phyloP scores from a whole-genome alignment of 2,329 filamentous ascomycete species.

The Laburnicola sp. region DNA sequence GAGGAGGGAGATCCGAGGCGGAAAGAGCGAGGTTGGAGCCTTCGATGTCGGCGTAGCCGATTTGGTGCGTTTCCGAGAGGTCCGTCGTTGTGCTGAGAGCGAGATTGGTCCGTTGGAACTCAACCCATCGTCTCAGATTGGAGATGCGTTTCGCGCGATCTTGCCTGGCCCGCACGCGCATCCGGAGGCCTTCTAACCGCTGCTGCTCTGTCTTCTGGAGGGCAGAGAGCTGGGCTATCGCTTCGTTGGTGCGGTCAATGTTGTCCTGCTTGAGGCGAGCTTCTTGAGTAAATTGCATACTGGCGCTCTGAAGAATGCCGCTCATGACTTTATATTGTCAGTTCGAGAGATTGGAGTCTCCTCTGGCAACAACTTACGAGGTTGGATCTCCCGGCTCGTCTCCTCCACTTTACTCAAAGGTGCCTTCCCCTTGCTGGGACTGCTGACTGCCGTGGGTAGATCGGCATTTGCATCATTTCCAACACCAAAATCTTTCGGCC shows the following conservation, averaged over 20 bases:
- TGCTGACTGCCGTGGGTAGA: too few relatives aligned
- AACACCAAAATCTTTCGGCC: too few relatives aligned
- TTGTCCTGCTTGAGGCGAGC: slow-evolving; percentile 81
- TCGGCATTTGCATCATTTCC: too few relatives aligned
- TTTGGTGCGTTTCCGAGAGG: slow-evolving; percentile 48
- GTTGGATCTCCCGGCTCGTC: too few relatives aligned
- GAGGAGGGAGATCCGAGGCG: slow-evolving; percentile 31
- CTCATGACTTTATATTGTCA: too few relatives aligned
- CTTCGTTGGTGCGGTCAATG: slow-evolving; percentile 79
- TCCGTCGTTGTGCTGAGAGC: slow-evolving; percentile 47
- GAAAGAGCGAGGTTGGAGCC: too few relatives aligned
- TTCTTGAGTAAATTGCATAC: slow-evolving; percentile 76
- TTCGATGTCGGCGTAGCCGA: slow-evolving; percentile 57
- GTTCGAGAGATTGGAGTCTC: too few relatives aligned
- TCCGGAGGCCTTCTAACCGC: slow-evolving; percentile 70
- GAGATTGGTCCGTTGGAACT: slow-evolving; percentile 66
- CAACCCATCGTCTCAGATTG: slow-evolving; percentile 75
- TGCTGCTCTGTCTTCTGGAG: slow-evolving; percentile 77
- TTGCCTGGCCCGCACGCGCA: slow-evolving; percentile 64
- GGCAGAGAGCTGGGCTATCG: slow-evolving; percentile 77
- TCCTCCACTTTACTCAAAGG: too few relatives aligned
- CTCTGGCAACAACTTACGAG: too few relatives aligned
- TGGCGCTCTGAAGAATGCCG: too few relatives aligned
- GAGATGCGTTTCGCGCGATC: slow-evolving; percentile 70
- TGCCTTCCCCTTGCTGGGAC: too few relatives aligned